These are phyloP conservation scores for Rhynchospora tenuis DNA, from an alignment of 176 grass and related monocot genomes.

Conservation along the genomic window DNA sequence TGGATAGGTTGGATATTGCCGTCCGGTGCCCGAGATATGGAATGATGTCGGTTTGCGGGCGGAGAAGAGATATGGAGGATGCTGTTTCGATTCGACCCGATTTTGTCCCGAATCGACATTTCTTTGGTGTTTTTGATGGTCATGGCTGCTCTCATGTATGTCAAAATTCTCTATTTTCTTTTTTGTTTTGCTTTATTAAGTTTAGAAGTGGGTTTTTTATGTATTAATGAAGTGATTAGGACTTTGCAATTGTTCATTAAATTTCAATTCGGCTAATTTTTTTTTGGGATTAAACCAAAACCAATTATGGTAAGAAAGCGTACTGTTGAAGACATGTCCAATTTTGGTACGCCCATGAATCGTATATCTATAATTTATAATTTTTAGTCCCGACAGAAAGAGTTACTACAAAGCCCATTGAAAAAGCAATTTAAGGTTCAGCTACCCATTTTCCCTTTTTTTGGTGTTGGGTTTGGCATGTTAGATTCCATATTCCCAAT, in stretches of 20 bases:
- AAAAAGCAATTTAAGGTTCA: background rate
- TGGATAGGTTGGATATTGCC: background rate
- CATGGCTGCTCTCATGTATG: conserved; percentile 86
- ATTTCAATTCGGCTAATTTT: background rate
- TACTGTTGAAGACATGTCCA: background rate
- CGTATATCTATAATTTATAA: background rate
- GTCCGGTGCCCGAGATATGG: conserved; percentile 43
- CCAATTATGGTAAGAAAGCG: background rate
- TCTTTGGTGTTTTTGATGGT: conserved; percentile 89
- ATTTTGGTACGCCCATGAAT: background rate
- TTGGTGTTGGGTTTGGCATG: background rate
- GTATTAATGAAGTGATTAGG: background rate
- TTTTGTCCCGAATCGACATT: conserved; percentile 54
- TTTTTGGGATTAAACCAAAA: background rate
- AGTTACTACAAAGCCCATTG: background rate
- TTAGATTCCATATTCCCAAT: background rate
- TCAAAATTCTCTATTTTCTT: background rate
- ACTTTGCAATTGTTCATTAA: background rate
- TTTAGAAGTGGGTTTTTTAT: background rate
- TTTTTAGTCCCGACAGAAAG: background rate
- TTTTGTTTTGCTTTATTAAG: background rate
- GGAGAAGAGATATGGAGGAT: conserved; percentile 89
- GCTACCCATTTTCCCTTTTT: background rate
- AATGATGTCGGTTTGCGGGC: conserved; percentile 49
- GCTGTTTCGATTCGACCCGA: conserved; percentile 58